Percentiles rank a stretch among this genome's conserved stretches.
Conservation (phyloP, 176 grass and related monocot species). For the Cenchrus americanus region DNA sequence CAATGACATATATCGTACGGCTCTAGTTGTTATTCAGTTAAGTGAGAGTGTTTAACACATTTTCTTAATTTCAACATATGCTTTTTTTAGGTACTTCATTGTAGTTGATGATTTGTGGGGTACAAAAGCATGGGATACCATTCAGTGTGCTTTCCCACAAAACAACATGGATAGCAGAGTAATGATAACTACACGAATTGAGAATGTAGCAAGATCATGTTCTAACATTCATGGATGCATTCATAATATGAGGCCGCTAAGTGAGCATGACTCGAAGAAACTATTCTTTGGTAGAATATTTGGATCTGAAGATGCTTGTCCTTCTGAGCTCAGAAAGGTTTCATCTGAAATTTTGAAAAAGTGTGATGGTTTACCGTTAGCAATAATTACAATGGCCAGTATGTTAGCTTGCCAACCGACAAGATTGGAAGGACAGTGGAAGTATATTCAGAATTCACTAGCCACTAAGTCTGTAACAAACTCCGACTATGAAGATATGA, state of each 20-base stretch:
- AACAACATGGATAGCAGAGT: neutral
- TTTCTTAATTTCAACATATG: neutral
- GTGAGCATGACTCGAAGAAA: neutral
- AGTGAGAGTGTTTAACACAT: no score
- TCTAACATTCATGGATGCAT: neutral
- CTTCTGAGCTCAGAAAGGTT: neutral
- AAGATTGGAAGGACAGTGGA: neutral
- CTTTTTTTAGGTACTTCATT: conserved; percentile 5
- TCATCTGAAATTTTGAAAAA: conserved; percentile 13
- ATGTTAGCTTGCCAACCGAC: neutral
- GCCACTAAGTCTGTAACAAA: neutral
- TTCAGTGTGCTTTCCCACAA: neutral
- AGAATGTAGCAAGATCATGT: neutral
- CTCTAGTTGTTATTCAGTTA: no score
- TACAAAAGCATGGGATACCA: neutral
- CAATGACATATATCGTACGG: no score
- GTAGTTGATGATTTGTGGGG: conserved; percentile 28
- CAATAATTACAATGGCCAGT: conserved; percentile 13
- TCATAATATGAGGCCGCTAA: neutral
- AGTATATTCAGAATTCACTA: neutral
- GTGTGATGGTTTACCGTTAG: neutral
- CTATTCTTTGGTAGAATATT: conserved; percentile 24
- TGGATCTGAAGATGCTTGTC: neutral
- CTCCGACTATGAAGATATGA: conserved; percentile 14
- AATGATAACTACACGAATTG: conserved; percentile 5